These are phyloP conservation scores for Avena atlantica DNA, from an alignment of 176 grass and related monocot species.

Conservation along the genomic window DNA sequence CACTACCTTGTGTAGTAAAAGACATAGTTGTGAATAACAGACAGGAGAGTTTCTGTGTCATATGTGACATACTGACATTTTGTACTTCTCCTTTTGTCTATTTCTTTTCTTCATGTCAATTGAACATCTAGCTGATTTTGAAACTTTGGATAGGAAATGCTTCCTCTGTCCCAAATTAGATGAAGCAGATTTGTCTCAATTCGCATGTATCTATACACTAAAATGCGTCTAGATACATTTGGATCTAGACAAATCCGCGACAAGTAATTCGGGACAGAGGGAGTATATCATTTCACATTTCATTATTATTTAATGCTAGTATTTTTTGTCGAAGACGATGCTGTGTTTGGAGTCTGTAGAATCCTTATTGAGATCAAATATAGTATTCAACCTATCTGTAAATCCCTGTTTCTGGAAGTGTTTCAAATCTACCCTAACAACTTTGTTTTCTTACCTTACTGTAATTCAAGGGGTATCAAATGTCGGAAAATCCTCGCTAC, in stretches of 20 bases:
- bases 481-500: conserved; percentile 88
- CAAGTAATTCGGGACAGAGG: too few species aligned
- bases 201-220: too few species aligned
- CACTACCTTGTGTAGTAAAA: too few species aligned
- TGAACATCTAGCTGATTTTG: neutral
- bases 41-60: too few species aligned
- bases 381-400: neutral
- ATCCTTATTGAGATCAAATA: neutral
- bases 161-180: too few species aligned
- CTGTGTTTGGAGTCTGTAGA: neutral
- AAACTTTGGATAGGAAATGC: neutral
- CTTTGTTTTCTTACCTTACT: conserved; percentile 21
- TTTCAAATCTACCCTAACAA: conserved; percentile 10
- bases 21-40: too few species aligned
- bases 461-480: conserved; percentile 80
- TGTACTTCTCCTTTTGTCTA: neutral
- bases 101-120: conserved; percentile 14
- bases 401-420: neutral
- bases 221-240: too few species aligned
- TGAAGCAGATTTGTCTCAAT: too few species aligned
- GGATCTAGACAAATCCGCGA: too few species aligned
- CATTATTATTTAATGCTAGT: neutral
- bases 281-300: neutral
- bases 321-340: neutral
- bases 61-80: neutral